Evolutionary conservation across 257 asterid species (phyloP).

Genomic region (Lithospermum erythrorhizon): DNA sequence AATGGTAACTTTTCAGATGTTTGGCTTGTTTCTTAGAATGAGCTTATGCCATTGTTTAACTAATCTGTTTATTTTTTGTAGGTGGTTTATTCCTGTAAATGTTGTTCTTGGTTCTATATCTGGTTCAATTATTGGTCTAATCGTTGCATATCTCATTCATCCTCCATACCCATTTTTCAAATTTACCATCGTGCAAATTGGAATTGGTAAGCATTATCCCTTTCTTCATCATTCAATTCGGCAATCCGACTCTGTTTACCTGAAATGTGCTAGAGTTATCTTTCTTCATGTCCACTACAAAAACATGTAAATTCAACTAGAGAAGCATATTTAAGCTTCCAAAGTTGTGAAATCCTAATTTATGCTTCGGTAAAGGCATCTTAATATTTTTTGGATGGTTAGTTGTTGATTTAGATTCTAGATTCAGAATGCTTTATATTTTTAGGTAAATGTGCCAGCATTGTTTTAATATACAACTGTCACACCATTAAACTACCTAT

Average conservation of each 20-base stretch:
- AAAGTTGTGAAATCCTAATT: neutral
- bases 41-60: neutral
- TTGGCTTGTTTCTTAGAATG: neutral
- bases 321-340: neutral
- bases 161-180: conserved; percentile 93
- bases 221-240: neutral
- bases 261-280: neutral
- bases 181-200: conserved; percentile 82
- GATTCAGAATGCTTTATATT: no score
- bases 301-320: neutral
- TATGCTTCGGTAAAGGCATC: neutral
- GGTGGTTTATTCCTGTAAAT: conserved; percentile 99
- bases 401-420: no score
- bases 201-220: conserved; percentile 49
- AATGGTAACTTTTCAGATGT: conserved; percentile 41
- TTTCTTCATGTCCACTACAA: neutral
- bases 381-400: no score
- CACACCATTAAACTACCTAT: no score
- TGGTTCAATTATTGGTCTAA: conserved; percentile 79
- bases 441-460: no score
- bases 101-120: conserved; percentile 65
- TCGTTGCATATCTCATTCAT: conserved; percentile 52
- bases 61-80: conserved; percentile 21
- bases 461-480: no score
- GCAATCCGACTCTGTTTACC: neutral